Base-by-base conservation (phyloP, 805 yeast genomes). In the Saccharomyces jurei region DNA sequence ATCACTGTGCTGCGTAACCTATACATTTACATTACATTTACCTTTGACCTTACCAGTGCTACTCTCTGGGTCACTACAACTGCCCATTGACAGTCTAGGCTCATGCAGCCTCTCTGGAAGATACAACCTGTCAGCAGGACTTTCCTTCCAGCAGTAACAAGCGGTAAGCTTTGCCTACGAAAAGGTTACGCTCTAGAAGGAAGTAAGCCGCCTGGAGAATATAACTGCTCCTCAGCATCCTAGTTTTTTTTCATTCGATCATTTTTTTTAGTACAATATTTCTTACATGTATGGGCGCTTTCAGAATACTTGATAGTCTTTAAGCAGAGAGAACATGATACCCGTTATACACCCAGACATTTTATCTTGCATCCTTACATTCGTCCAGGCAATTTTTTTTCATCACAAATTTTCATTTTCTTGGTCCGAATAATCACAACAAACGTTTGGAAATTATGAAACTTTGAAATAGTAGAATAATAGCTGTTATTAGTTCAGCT, bases 181-280 rank as follows among this genome's bases (percentile, higher is more conserved):
- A 11, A 25, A 25, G 21, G 8, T 1, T 26, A 26, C 21, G 8
- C 8, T 17, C 44, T 36, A 36, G 25, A 36, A 25, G 13, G 13
- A 17, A 9, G 4, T 10, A 10, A 22, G 11, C 10, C 21, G 10
- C 25, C 44, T 36, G 25, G 17, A 26, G 14, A 46, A 28, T 9
- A 22, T 9, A 22, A 17, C 22, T 46, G 26, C n/a, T 28, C 22
- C 21, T 6, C 2, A n/a, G 25, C 2, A 6, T 11, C 8, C 10
- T 2, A 2, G 11, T 2, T 8, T 21, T 36, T 36, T 36, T 6
- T 36, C 25, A 17, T 6, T 36, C 25, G 17, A 29, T 0, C 6
- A 17, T 17, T n/a, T 17, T 36, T 4, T 36, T 36, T 36, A 55
- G 41, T 22, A n/a, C 46, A 46, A 54, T 55, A 62, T 9, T 36